These are phyloP conservation scores for Kwoniella sp. DNA, from an alignment of 768 basidiomycete genomes.

Conservation along the genomic window DNA sequence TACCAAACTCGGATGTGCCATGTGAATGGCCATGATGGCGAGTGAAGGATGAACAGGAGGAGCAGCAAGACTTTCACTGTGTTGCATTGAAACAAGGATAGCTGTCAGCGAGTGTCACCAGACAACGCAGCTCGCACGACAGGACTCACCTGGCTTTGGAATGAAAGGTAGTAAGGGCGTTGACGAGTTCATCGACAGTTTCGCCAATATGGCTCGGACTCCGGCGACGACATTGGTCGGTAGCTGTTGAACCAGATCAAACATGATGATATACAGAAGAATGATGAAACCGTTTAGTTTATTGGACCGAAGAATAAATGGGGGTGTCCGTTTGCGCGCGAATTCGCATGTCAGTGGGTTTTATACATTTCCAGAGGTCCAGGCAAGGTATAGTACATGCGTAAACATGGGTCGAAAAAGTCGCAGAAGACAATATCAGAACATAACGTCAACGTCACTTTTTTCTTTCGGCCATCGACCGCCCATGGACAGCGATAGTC, in stretches of 20 bases:
- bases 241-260: conserved; percentile 12
- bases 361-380: background rate
- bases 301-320: no score
- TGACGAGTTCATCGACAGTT: conserved; percentile 12
- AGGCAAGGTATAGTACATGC: background rate
- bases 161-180: conserved; percentile 30
- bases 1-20: conserved; percentile 51
- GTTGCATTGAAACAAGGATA: no score
- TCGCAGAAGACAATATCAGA: background rate
- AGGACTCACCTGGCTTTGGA: conserved; percentile 28
- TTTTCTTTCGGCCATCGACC: background rate
- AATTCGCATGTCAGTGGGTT: background rate
- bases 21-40: conserved; percentile 43
- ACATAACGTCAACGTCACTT: background rate
- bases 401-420: background rate
- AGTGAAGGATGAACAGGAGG: conserved; percentile 42
- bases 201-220: conserved; percentile 13
- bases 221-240: conserved; percentile 11
- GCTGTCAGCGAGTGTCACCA: no score
- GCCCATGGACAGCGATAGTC: no score
- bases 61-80: conserved; percentile 47
- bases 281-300: no score
- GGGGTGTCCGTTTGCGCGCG: no score
- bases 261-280: conserved; percentile 1
- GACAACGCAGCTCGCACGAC: no score